These are phyloP conservation scores for Russula olivacea DNA, from an alignment of 768 basidiomycete genomes.

Conservation along the genomic window DNA sequence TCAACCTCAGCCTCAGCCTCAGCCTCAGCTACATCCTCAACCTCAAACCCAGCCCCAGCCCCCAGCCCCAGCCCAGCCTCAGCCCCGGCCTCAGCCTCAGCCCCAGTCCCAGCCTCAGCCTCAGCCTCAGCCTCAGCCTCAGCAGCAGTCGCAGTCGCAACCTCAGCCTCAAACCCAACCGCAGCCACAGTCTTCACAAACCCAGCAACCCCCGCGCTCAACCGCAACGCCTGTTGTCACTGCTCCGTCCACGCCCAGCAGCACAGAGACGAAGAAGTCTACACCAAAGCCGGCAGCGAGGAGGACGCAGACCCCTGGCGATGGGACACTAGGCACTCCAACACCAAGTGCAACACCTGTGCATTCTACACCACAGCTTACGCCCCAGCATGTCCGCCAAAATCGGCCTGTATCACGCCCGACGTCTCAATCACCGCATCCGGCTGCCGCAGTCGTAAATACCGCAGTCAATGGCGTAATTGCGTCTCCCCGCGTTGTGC, in stretches of 20 bases:
- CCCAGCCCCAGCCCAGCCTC: slow-evolving; percentile 7
- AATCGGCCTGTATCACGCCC: slow-evolving; percentile 32
- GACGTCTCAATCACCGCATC: slow-evolving; percentile 32
- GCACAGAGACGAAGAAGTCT: slow-evolving; percentile 21
- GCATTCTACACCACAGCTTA: slow-evolving; percentile 24
- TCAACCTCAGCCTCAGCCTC: slow-evolving; percentile 10
- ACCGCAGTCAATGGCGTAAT: slow-evolving; percentile 26
- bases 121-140: slow-evolving; percentile 1
- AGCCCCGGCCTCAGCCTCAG: slow-evolving; percentile 1
- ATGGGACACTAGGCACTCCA: slow-evolving; percentile 26
- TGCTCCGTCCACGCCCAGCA: slow-evolving; percentile 15
- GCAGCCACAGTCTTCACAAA: slow-evolving; percentile 10
- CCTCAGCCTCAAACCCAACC: slow-evolving; percentile 13
- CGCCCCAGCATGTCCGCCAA: slow-evolving; percentile 28
- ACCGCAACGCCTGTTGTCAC: slow-evolving; percentile 17
- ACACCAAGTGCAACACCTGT: slow-evolving; percentile 28
- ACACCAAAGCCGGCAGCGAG: slow-evolving; percentile 18
- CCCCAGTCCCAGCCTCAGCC: slow-evolving; percentile 5
- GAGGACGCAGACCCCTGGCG: slow-evolving; percentile 19
- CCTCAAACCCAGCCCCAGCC: not conserved
- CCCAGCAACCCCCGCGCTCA: slow-evolving; percentile 14
- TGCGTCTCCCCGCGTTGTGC: slow-evolving; percentile 10
- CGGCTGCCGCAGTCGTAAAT: slow-evolving; percentile 17
- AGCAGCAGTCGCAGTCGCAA: slow-evolving; percentile 6
- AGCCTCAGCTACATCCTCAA: not conserved